Evolutionary conservation across 2,329 filamentous ascomycete genomes (phyloP).

Genomic region (Cercospora beticola): DNA sequence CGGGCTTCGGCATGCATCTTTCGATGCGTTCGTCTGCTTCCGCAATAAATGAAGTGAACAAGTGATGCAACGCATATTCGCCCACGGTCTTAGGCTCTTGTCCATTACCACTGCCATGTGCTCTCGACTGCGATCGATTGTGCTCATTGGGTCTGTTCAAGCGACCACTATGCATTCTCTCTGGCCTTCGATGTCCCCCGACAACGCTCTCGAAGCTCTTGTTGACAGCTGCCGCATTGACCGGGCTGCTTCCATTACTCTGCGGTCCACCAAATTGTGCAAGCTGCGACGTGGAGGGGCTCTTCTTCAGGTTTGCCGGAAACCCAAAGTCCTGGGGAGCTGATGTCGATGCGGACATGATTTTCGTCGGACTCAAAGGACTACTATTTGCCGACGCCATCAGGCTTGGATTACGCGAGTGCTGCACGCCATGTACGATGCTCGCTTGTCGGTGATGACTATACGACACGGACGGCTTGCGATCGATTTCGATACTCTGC

Average conservation of each 20-base stretch:
- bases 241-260: slow-evolving; percentile 17
- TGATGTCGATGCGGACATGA: slow-evolving; percentile 52
- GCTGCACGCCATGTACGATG: slow-evolving; percentile 94
- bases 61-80: slow-evolving; percentile 92
- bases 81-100: slow-evolving; percentile 89
- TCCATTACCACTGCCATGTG: slow-evolving; percentile 20
- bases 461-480: slow-evolving; percentile 60
- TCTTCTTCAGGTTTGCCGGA: slow-evolving; percentile 33
- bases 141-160: slow-evolving; percentile 70
- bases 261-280: slow-evolving; percentile 29
- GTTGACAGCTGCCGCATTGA: slow-evolving; percentile 27
- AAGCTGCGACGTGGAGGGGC: slow-evolving; percentile 36
- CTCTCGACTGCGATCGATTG: slow-evolving; percentile 68
- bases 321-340: slow-evolving; percentile 25
- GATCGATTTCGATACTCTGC: slow-evolving; percentile 43
- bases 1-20: slow-evolving; percentile 76
- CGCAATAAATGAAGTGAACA: slow-evolving; percentile 95
- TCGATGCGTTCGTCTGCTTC: slow-evolving; percentile 96
- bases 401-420: slow-evolving; percentile 84
- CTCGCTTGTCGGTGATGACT: slow-evolving; percentile 95
- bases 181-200: slow-evolving; percentile 37
- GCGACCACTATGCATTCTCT: slow-evolving; percentile 55
- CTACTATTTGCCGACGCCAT: slow-evolving; percentile 73
- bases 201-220: slow-evolving; percentile 32
- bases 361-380: slow-evolving; percentile 84